Percentiles rank a stretch among this genome's conserved stretches.
These are phyloP conservation scores for Stephania cephalantha DNA, from an alignment of 164 flowering plant genomes.

Conservation along the genomic window DNA sequence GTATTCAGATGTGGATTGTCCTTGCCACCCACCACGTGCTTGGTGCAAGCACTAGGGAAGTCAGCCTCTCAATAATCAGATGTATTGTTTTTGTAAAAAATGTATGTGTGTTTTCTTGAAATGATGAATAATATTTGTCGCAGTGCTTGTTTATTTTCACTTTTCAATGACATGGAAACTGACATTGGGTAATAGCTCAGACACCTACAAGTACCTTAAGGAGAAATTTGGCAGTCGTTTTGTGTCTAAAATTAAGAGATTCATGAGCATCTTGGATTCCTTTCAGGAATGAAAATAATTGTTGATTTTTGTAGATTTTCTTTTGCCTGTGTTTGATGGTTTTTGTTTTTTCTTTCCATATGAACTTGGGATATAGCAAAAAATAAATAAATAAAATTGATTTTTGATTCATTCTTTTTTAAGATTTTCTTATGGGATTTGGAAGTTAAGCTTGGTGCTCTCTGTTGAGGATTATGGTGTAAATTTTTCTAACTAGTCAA, in stretches of 20 bases:
- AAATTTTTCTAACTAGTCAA: background rate
- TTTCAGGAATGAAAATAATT: background rate
- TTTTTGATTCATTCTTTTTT: no score
- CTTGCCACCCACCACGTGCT: no score
- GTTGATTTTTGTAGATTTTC: no score
- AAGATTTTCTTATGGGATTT: background rate
- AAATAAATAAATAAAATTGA: background rate
- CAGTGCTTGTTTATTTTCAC: no score
- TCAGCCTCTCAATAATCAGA: background rate
- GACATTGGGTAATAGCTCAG: background rate
- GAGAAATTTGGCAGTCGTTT: background rate
- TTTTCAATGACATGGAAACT: background rate
- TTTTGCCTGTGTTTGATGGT: background rate
- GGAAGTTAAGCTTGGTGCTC: background rate
- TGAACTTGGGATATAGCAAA: background rate
- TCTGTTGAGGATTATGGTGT: background rate
- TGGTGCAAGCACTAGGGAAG: background rate
- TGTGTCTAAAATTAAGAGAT: background rate
- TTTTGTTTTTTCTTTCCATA: background rate
- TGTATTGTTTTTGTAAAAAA: background rate
- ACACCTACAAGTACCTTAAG: background rate
- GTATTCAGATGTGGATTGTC: no score
- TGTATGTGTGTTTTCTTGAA: background rate
- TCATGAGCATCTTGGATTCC: background rate
- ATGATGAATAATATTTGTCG: background rate